These are phyloP conservation scores for Deinandra increscens DNA, from an alignment of 129 eudicot species.

Conservation along the genomic window DNA sequence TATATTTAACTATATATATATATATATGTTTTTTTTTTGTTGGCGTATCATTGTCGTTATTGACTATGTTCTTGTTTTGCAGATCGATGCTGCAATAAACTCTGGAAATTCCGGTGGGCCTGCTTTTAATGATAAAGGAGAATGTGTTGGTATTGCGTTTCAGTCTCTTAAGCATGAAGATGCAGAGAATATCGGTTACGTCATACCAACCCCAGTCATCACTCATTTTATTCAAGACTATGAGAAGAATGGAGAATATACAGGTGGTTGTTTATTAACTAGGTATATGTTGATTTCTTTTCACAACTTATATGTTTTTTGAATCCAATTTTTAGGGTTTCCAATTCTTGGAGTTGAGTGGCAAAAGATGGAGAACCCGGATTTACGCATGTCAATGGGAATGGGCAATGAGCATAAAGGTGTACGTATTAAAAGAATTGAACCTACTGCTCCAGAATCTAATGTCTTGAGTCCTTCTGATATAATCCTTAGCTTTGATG, in stretches of 20 bases:
- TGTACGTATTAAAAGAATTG: slow-evolving; percentile 56
- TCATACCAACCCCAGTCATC: slow-evolving; percentile 65
- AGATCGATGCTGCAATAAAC: slow-evolving; percentile 71
- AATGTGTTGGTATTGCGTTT: slow-evolving; percentile 67
- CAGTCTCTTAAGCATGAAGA: slow-evolving; percentile 68
- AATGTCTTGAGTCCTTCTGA: slow-evolving; percentile 49
- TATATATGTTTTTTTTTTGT: background rate
- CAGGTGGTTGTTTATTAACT: slow-evolving; percentile 33
- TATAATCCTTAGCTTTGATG: slow-evolving; percentile 59
- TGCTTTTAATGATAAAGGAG: slow-evolving; percentile 54
- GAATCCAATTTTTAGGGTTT: slow-evolving; percentile 36
- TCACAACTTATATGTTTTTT: background rate
- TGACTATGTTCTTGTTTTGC: slow-evolving; percentile 26
- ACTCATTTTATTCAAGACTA: slow-evolving; percentile 56
- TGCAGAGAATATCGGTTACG: slow-evolving; percentile 64
- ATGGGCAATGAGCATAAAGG: slow-evolving; percentile 57
- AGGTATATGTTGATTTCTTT: background rate
- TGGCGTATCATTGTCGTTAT: slow-evolving; percentile 2
- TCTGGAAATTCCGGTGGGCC: slow-evolving; percentile 71
- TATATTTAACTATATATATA: too few species aligned
- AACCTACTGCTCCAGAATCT: slow-evolving; percentile 65
- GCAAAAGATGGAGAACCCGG: slow-evolving; percentile 71
- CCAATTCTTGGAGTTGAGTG: slow-evolving; percentile 64
- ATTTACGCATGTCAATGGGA: slow-evolving; percentile 57
- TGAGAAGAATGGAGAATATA: slow-evolving; percentile 55